Base-by-base conservation (phyloP, 2,329 filamentous ascomycete species). In the Nigrograna mackinnonii region DNA sequence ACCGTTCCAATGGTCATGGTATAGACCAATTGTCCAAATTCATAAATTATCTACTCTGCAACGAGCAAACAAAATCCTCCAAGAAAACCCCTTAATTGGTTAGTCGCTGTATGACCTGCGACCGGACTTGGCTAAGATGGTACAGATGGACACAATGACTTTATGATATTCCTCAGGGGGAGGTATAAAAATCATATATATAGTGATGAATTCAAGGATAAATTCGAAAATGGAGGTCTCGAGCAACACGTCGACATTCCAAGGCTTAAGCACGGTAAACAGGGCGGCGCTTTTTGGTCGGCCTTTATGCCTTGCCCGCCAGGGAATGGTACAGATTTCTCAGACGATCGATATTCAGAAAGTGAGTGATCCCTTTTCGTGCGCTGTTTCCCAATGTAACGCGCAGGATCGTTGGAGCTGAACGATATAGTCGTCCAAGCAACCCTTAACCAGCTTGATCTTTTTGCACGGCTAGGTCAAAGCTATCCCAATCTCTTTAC, bases 231-330 rank as follows among this genome's bases (percentile, higher is more conserved):
- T 17, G 89, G 88, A 22, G 81, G 80, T 1, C 70, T 95, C 38
- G 60, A 66, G 0, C 77, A 77, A 3, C 88, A 97, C 53, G 86
- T 94, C 39, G 92, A 97, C 65, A 72, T 96, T 6, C 84, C 86
- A 1, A 83, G 91, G 4, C 77, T 96, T 35, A 77, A 80, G 24
- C 68, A 81, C 37, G 91, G 91, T 2, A 76, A 79, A 53, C 83
- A 86, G 49, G 91, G 91, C 28, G 92, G 91, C 41, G 85, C 88
- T n/a, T 96, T 96, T 66, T 96, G 91, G 92, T 91, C 86, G 62
- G 89, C 94, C 7, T 97, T 79, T 58, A 83, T 87, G 30, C 81
- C 82, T 0, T 96, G 91, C 60, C 91, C 91, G 0, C 18, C 44
- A 11, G 60, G 59, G 5, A 83, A 92, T 57, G 83, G 82, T 35